Evolutionary conservation across 306 rosid species (phyloP), one percentile per base, ranked within the genome.

Genomic region (Trichosanthes cucumerina): DNA sequence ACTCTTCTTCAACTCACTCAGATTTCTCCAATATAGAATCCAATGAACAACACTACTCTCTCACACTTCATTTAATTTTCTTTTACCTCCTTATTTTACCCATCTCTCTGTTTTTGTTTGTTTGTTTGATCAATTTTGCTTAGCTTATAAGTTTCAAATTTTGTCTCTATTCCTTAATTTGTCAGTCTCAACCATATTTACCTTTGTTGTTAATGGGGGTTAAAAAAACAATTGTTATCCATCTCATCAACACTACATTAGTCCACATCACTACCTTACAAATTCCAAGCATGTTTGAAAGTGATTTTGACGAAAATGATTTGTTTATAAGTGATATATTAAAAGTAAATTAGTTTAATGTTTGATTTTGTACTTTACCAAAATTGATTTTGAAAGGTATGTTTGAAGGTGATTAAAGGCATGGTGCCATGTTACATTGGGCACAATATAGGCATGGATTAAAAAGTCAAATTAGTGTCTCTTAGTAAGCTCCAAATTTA

Each of bases 11-110:
- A 34, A 74, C 62, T 49, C 46, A 52, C 77, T 69, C 11, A 39
- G n/a, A 12, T 69, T 43, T 23, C 19, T 69, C 18, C 54, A 41
- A 11, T 36, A 69, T 23, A 71, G 76, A 71, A 71, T 71, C 76
- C 76, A 5, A 71, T 43, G 58, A 71, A 71, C 47, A 46, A 46
- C 73, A 71, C 38, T 41, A 6, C 31, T 69, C 68, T 65, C 39
- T 71, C 77, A 71, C 21, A 71, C 77, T 46, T 71, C 77, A 71
- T 71, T 71, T 71, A 71, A 6, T 44, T 68, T 23, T 47, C 12
- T 36, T 36, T 5, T 68, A 39, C 14, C 4, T 7, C 33, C 64
- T 9, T 14, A 8, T 59, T 23, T 3, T 7, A 56, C 24, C 24
- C 1, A 34, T 59, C 66, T 59, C 65, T 24, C 13, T 60, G 0